These are phyloP conservation scores for Brachypodium distachyon DNA, from an alignment of 202 grass and related monocot species.

Conservation along the genomic window DNA sequence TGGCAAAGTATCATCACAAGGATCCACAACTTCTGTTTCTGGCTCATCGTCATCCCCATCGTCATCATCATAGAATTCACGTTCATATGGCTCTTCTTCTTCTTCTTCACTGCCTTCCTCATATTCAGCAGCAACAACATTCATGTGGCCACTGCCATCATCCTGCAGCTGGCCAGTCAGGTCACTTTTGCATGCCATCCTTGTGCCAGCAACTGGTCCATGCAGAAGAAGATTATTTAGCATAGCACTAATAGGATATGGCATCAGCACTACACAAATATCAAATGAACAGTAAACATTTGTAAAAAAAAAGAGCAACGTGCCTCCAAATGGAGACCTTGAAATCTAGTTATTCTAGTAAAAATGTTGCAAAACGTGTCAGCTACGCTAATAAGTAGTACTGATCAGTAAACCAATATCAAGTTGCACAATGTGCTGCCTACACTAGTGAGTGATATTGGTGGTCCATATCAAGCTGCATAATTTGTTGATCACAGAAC, in stretches of 20 bases:
- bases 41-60: slow-evolving; percentile 1
- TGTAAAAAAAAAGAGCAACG: background rate
- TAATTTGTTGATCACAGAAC: background rate
- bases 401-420: too few species aligned
- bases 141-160: background rate
- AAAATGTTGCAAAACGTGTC: background rate
- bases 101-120: slow-evolving; percentile 38
- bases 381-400: background rate
- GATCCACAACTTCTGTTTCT: background rate
- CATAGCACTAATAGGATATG: background rate
- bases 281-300: background rate
- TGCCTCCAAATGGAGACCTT: background rate
- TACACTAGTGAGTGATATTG: too few species aligned
- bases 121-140: slow-evolving; percentile 12
- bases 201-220: background rate
- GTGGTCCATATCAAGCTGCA: too few species aligned
- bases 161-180: background rate
- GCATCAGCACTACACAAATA: background rate
- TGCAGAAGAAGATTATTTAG: slow-evolving; percentile 11
- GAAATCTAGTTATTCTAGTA: background rate
- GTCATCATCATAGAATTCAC: slow-evolving; percentile 27
- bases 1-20: background rate
- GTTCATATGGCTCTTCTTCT: slow-evolving; percentile 33
- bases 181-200: background rate
- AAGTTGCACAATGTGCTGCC: background rate